These are phyloP conservation scores for Aureobasidium vineae DNA, from an alignment of 2,329 filamentous ascomycete genomes.

Conservation along the genomic window DNA sequence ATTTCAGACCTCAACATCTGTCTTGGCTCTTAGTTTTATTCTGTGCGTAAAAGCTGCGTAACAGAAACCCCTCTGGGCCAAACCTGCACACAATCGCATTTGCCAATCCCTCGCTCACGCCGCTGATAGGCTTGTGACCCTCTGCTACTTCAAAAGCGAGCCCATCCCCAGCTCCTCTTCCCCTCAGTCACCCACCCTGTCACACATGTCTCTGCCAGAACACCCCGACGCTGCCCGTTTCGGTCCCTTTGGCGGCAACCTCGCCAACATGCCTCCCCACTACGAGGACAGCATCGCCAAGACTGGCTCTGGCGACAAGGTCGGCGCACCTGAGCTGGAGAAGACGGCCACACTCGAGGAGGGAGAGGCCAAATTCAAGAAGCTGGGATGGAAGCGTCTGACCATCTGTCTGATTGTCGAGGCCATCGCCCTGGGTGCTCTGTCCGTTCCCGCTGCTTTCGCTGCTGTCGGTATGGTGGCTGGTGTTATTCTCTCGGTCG, in stretches of 20 bases:
- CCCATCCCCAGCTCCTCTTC: slow-evolving; percentile 14
- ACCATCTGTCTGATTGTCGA: slow-evolving; percentile 56
- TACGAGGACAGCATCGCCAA: slow-evolving; percentile 22
- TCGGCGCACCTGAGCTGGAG: slow-evolving; percentile 35
- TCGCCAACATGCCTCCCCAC: slow-evolving; percentile 23
- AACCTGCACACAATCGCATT: slow-evolving; percentile 20
- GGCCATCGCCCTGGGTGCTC: slow-evolving; percentile 58
- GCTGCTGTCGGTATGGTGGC: slow-evolving; percentile 56
- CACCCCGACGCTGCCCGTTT: slow-evolving; percentile 19
- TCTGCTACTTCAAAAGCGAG: slow-evolving; percentile 11
- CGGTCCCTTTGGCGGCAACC: slow-evolving; percentile 21
- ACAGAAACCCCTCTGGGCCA: slow-evolving; percentile 16
- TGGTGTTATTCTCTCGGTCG: slow-evolving; percentile 55
- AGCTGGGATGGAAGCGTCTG: slow-evolving; percentile 50
- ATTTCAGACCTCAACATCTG: slow-evolving; percentile 21
- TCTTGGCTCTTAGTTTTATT: slow-evolving; percentile 15
- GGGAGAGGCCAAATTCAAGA: slow-evolving; percentile 43
- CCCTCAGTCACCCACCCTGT: slow-evolving; percentile 18
- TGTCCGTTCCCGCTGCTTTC: slow-evolving; percentile 57
- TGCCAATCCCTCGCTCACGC: slow-evolving; percentile 18
- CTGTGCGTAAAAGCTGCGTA: slow-evolving; percentile 22
- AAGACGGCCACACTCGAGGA: slow-evolving; percentile 37
- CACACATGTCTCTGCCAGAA: slow-evolving; percentile 22
- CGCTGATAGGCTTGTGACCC: slow-evolving; percentile 18
- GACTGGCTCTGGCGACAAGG: slow-evolving; percentile 34